phyloP scores from a whole-genome alignment of 75 land plant genomes.

The Pinus albicaulis region DNA sequence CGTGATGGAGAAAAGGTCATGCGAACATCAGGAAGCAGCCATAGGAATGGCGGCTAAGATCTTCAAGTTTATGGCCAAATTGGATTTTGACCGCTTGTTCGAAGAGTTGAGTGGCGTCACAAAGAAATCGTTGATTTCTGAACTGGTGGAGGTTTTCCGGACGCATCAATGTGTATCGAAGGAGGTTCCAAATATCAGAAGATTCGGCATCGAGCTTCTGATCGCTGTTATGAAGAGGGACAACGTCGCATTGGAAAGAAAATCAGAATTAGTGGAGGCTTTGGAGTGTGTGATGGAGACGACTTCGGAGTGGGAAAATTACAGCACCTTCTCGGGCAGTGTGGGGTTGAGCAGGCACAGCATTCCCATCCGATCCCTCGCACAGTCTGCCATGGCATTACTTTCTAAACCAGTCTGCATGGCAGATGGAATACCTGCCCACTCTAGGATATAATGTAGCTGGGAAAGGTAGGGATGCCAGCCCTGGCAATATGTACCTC shows the following conservation, averaged over 20 bases:
- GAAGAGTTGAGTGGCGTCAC: conserved; percentile 15
- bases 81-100: conserved; percentile 20
- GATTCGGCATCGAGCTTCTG: too few species aligned
- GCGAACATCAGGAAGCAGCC: not conserved
- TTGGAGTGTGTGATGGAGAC: not conserved
- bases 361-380: too few species aligned
- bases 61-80: conserved; percentile 23
- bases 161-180: not conserved
- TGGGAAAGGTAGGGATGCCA: too few species aligned
- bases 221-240: not conserved
- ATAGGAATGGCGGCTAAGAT: conserved; percentile 34
- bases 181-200: not conserved
- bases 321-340: not conserved
- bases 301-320: not conserved
- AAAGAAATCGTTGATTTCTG: not conserved
- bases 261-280: not conserved
- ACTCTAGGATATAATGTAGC: too few species aligned
- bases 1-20: too few species aligned
- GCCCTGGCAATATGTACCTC: too few species aligned
- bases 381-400: too few species aligned
- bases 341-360: conserved; percentile 50
- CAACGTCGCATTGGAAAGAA: not conserved
- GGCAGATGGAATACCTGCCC: too few species aligned
- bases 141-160: too few species aligned
- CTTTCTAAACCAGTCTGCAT: too few species aligned